phyloP scores from a whole-genome alignment of 1,284 basidiomycete species.

The Vanrija sp. region DNA sequence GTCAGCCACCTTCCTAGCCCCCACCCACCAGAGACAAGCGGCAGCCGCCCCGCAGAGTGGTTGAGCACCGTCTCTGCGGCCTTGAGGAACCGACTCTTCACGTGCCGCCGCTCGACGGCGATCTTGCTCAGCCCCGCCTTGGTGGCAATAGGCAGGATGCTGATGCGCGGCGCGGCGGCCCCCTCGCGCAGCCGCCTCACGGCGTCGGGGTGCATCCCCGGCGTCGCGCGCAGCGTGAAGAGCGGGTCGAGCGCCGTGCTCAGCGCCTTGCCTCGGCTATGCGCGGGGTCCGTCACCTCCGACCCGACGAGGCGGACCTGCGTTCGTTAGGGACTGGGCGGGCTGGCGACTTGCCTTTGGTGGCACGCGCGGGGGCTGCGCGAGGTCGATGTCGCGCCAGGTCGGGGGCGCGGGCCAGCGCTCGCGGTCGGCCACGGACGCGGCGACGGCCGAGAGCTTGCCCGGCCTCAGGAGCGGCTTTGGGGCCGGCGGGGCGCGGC shows the following conservation, averaged over 20 bases:
- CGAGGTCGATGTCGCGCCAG: not conserved
- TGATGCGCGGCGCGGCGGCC: not conserved
- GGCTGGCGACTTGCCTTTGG: not conserved
- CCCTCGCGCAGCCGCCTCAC: not conserved
- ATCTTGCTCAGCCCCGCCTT: conserved; percentile 16
- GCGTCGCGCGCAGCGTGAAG: not conserved
- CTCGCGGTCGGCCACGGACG: not conserved
- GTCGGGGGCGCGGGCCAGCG: not conserved
- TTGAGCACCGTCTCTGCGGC: conserved; percentile 13
- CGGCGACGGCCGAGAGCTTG: no score
- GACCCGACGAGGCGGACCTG: no score
- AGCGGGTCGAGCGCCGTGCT: not conserved
- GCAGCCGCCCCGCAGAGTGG: not conserved
- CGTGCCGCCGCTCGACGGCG: conserved; percentile 20
- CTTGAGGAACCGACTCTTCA: conserved; percentile 8
- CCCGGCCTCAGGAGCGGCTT: no score
- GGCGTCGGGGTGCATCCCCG: no score
- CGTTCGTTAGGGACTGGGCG: not conserved
- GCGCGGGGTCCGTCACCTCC: no score
- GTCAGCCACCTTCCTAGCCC: not conserved
- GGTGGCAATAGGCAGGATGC: not conserved
- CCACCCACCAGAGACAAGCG: not conserved
- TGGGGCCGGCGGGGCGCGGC: no score
- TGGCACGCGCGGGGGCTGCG: not conserved
- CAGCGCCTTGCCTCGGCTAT: no score